Evolutionary conservation across 2,329 filamentous ascomycete genomes (phyloP).

Genomic region (Torrubiellomyces zombiae): DNA sequence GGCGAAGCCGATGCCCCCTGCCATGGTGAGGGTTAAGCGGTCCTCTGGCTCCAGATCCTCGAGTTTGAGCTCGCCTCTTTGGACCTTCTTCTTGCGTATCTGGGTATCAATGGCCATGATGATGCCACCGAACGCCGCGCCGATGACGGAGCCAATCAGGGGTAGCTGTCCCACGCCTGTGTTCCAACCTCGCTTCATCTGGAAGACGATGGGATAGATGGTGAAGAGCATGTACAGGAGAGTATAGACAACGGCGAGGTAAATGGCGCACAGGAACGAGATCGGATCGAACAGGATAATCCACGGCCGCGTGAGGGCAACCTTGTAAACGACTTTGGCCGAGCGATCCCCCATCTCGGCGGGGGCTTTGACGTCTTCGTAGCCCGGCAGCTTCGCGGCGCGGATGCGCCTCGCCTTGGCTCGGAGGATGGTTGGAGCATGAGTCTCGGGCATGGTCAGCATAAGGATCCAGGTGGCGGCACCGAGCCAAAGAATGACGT

Average conservation of each 20-base stretch:
- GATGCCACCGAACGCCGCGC: conserved; percentile 25
- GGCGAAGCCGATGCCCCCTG: conserved; percentile 34
- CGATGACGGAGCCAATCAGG: conserved; percentile 31
- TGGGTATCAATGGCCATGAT: conserved; percentile 23
- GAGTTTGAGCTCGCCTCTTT: conserved; percentile 16
- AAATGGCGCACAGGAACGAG: conserved; percentile 32
- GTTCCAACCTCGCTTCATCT: conserved; percentile 35
- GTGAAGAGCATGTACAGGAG: conserved; percentile 41
- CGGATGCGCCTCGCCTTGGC: conserved; percentile 37
- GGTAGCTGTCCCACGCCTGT: conserved; percentile 33
- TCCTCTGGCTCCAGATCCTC: conserved; percentile 24
- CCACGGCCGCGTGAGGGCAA: conserved; percentile 36
- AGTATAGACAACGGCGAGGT: conserved; percentile 34
- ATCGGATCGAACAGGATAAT: conserved; percentile 36
- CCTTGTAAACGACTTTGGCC: conserved; percentile 27
- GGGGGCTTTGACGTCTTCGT: conserved; percentile 32
- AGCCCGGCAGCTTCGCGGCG: conserved; percentile 28
- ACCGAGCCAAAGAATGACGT: conserved; percentile 27
- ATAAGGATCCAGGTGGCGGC: conserved; percentile 24
- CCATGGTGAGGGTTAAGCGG: conserved; percentile 42
- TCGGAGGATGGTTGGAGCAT: conserved; percentile 29
- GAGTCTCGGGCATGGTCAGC: conserved; percentile 43
- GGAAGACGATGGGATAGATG: conserved; percentile 39
- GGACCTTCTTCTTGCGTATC: conserved; percentile 19
- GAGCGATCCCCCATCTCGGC: conserved; percentile 27